Evolutionary conservation across 768 basidiomycete species (phyloP).

Genomic region (Auriscalpium orientale): DNA sequence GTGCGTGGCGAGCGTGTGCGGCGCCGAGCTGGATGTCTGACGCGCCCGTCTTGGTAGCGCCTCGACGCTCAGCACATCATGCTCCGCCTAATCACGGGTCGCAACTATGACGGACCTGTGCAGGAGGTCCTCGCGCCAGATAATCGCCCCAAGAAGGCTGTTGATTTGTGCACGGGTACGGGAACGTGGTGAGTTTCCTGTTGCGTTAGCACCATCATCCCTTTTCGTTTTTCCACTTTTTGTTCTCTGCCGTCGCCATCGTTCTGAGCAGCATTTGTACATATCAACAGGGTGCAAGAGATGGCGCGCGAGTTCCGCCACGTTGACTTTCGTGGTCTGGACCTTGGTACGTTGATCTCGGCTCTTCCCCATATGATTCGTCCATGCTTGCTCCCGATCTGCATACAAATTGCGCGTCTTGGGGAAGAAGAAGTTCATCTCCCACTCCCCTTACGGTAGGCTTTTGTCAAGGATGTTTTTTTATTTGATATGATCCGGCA

Average conservation of each 20-base stretch:
- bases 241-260: too few species aligned
- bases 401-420: neutral
- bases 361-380: neutral
- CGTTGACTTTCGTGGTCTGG: slow-evolving; percentile 61
- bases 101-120: slow-evolving; percentile 56
- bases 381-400: neutral
- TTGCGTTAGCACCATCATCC: slow-evolving; percentile 10
- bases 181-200: slow-evolving; percentile 54
- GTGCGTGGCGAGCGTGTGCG: slow-evolving; percentile 30
- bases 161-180: slow-evolving; percentile 74
- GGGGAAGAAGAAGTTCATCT: neutral
- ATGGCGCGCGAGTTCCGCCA: slow-evolving; percentile 62
- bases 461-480: neutral
- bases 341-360: slow-evolving; percentile 52
- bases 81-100: slow-evolving; percentile 39
- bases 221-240: too few species aligned
- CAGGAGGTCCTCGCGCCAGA: slow-evolving; percentile 35
- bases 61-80: slow-evolving; percentile 12
- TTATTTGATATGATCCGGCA: neutral
- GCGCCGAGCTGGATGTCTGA: neutral
- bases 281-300: slow-evolving; percentile 53
- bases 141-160: slow-evolving; percentile 40
- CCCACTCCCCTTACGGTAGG: neutral
- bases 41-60: neutral
- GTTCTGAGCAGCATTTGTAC: too few species aligned